These are phyloP conservation scores for Heliamphora ciliata DNA, from an alignment of 179 eudicot species.

Conservation along the genomic window DNA sequence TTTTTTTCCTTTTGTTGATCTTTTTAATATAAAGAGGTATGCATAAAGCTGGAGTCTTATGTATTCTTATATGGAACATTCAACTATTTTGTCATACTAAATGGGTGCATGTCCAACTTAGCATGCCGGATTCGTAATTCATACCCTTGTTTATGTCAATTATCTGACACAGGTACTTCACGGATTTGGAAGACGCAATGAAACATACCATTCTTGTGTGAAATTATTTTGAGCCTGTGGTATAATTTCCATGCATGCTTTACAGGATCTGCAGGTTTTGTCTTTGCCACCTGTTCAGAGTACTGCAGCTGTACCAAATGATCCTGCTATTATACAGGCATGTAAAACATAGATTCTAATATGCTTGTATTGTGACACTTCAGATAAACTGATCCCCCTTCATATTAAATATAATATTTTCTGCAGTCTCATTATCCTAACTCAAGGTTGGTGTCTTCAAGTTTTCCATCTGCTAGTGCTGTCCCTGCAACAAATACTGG, in stretches of 20 bases:
- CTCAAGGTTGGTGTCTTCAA: slow-evolving; percentile 23
- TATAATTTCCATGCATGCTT: not conserved
- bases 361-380: not conserved
- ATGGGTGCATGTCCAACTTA: too few species aligned
- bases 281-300: slow-evolving; percentile 41
- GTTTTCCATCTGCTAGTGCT: slow-evolving; percentile 20
- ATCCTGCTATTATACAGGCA: slow-evolving; percentile 61
- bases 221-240: not conserved
- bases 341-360: not conserved
- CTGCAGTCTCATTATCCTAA: slow-evolving; percentile 40
- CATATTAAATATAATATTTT: not conserved
- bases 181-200: too few species aligned
- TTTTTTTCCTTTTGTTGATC: too few species aligned
- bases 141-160: too few species aligned
- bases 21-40: too few species aligned
- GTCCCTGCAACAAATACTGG: slow-evolving; percentile 28
- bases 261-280: slow-evolving; percentile 56
- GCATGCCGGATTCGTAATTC: too few species aligned
- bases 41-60: too few species aligned
- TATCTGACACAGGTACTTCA: too few species aligned
- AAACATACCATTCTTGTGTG: too few species aligned
- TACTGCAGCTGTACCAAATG: slow-evolving; percentile 36
- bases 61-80: too few species aligned
- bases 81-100: too few species aligned
- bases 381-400: not conserved